Base-by-base conservation (phyloP, 2,329 filamentous ascomycete species). In the Apiospora saccharicola region DNA sequence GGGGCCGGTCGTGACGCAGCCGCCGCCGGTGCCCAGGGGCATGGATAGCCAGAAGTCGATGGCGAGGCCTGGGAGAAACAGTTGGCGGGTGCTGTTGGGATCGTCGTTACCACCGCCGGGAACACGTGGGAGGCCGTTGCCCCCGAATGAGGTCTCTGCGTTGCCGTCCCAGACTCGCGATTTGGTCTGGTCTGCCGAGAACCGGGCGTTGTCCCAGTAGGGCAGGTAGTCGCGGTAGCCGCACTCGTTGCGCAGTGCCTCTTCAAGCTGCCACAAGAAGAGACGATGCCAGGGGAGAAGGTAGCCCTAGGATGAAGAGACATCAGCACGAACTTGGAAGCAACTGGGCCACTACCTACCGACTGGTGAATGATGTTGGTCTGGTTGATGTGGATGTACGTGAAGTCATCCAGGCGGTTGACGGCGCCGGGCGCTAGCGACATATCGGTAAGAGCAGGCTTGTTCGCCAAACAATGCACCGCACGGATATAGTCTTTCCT, bases 361-460 rank as follows among this genome's bases (percentile, higher is more conserved):
- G 75, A 77, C 46, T 77, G 72, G 24, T 76, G 75, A 4, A 76
- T 75, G 41, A 75, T 74, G 64, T 76, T 76, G 1, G 75, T 76
- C 46, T 77, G 76, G 72, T 76, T 76, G 41, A 76, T 76, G 53
- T 77, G 73, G 57, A 75, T 76, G 30, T 74, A 75, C 19, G 73
- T 76, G 69, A 77, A 77, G 53, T 77, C 76, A 67, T 77, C 76
- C 2, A 76, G 69, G 4, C 75, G 70, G 43, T 76, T 76, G 19
- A 73, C 72, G 4, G 69, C 57, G 19, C 74, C 76, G 3, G 74
- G 73, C 2, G 72, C 75, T 19, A 75, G 41, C 41, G 37, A 70
- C 46, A 41, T 75, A 44, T 75, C 72, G 30, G 61, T 73, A 51
- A 67, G 70, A 4, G 75, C 71, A 26, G 75, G 74, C 70, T 73